Percentiles rank a stretch among this genome's conserved stretches.
phyloP scores from a whole-genome alignment of 2,329 filamentous ascomycete genomes.

The Byssothecium circinans region DNA sequence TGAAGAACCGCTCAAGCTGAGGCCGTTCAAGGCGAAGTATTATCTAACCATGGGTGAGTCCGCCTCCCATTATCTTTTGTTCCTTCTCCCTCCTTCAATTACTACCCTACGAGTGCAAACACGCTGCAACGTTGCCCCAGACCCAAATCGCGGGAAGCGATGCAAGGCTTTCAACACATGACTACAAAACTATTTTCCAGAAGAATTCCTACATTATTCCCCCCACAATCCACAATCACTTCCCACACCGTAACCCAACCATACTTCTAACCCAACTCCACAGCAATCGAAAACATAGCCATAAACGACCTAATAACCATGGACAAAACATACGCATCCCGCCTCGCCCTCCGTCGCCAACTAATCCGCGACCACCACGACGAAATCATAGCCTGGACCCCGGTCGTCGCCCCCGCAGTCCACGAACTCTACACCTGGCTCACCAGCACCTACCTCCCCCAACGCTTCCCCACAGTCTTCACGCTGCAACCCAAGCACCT shows the following conservation, averaged over 20 bases:
- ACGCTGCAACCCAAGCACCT: conserved; percentile 34
- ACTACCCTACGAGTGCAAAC: too few relatives aligned
- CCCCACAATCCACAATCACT: not conserved
- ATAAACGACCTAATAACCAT: conserved; percentile 60
- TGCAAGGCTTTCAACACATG: too few relatives aligned
- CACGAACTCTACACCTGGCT: conserved; percentile 61
- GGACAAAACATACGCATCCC: conserved; percentile 60
- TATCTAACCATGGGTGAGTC: conserved; percentile 64
- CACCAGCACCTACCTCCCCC: conserved; percentile 57
- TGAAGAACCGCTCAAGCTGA: conserved; percentile 55
- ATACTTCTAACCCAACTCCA: not conserved
- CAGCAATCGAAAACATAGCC: conserved; percentile 57
- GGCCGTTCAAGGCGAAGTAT: conserved; percentile 64
- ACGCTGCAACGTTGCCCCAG: too few relatives aligned
- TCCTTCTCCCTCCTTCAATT: not conserved
- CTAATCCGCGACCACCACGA: conserved; percentile 50
- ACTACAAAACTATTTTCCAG: too few relatives aligned
- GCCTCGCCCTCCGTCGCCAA: conserved; percentile 53
- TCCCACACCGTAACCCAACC: not conserved
- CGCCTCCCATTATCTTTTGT: not conserved
- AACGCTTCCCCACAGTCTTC: conserved; percentile 53
- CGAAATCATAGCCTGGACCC: conserved; percentile 44
- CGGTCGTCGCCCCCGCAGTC: conserved; percentile 50
- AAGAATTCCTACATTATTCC: not conserved
- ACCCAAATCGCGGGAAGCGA: too few relatives aligned